Evolutionary conservation across 192 early-diverging fungal genomes (phyloP).

Genomic region (Kickxella alabastrina): DNA sequence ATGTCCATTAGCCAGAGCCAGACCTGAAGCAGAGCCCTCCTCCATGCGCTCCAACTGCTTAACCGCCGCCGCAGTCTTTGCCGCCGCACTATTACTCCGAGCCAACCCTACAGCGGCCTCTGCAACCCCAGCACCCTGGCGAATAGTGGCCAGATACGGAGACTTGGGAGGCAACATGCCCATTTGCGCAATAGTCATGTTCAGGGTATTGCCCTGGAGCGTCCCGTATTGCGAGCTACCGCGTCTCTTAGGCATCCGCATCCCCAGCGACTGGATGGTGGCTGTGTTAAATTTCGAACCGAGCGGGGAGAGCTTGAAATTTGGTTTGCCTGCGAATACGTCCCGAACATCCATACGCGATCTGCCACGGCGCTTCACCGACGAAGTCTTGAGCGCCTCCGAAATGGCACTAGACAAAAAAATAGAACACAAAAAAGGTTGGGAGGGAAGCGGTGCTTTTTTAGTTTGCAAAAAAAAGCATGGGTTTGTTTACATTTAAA

Average conservation of each 20-base stretch:
- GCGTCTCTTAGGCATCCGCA: conserved; percentile 7
- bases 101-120: conserved; percentile 2
- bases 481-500: conserved; percentile 4
- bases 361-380: conserved; percentile 33
- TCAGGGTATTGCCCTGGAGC: conserved; percentile 25
- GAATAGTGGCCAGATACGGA: conserved; percentile 36
- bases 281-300: conserved; percentile 15
- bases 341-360: conserved; percentile 45
- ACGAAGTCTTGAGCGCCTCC: conserved; percentile 46
- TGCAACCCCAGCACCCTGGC: conserved; percentile 1
- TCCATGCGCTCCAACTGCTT: too few species aligned
- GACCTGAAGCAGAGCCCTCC: too few species aligned
- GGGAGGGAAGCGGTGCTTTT: background rate
- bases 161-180: conserved; percentile 44
- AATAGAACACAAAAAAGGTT: background rate
- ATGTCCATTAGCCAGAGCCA: too few species aligned
- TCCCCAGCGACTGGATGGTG: conserved; percentile 5
- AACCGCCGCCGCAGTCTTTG: conserved; percentile 36
- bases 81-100: conserved; percentile 48
- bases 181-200: conserved; percentile 46
- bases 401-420: conserved; percentile 27
- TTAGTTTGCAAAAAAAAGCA: background rate
- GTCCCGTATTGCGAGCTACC: conserved; percentile 25
- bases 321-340: conserved; percentile 31
- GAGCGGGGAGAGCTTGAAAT: conserved; percentile 20